These are phyloP conservation scores for Neurospora sp. DNA, from an alignment of 495 filamentous ascomycete species.

Conservation along the genomic window DNA sequence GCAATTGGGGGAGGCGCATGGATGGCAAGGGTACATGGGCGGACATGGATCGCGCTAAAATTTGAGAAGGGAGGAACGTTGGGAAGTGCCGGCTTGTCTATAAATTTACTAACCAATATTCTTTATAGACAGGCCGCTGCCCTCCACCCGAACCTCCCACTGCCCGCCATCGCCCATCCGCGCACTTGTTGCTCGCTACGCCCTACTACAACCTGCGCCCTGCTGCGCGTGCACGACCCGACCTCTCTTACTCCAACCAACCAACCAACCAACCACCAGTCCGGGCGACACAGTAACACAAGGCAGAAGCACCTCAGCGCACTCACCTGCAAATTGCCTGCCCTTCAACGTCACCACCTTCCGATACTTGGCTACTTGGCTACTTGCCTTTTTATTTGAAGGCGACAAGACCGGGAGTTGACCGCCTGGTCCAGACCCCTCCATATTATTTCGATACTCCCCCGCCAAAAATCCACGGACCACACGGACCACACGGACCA, in stretches of 20 bases:
- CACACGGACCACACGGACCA: background rate
- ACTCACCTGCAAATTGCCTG: background rate
- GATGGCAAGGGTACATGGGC: conserved; percentile 15
- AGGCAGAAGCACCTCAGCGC: background rate
- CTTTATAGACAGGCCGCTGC: conserved; percentile 28
- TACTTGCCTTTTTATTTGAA: background rate
- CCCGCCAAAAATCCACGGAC: background rate
- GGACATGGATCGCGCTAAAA: conserved; percentile 22
- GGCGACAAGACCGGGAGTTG: background rate
- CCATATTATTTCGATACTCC: background rate
- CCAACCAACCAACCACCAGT: background rate
- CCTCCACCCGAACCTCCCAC: conserved; percentile 27
- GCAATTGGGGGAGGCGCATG: conserved; percentile 11
- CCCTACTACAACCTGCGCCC: background rate
- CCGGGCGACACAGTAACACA: conserved; percentile 5
- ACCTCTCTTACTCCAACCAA: background rate
- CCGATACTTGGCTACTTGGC: background rate
- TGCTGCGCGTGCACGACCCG: background rate
- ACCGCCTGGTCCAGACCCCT: background rate
- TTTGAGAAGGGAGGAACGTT: conserved; percentile 19
- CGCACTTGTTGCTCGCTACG: conserved; percentile 13
- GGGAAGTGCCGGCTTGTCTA: conserved; percentile 25
- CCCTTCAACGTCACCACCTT: background rate
- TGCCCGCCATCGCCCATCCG: conserved; percentile 9
- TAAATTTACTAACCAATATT: conserved; percentile 30